Percentiles rank a stretch among this genome's conserved stretches.
These are phyloP conservation scores for Wallacemonas sp. DNA, from an alignment of 208 protist genomes.

Conservation along the genomic window DNA sequence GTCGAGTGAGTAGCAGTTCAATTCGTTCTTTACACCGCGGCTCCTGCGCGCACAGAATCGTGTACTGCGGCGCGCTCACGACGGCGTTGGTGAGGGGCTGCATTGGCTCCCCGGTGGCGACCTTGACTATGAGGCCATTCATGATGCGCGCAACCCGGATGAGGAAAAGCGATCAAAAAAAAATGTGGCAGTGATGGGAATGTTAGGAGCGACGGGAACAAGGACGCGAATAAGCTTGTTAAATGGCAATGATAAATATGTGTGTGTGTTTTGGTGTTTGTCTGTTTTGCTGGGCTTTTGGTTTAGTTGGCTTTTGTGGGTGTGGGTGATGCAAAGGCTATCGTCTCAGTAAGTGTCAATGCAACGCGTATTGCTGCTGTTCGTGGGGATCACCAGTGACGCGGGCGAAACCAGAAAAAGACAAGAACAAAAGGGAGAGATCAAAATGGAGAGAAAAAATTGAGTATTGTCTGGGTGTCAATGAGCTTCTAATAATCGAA, in stretches of 20 bases:
- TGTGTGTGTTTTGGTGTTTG: no score
- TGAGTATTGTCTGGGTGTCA: not conserved
- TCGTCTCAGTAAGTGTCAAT: no score
- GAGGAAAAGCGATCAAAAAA: constrained; percentile 10
- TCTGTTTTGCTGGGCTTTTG: no score
- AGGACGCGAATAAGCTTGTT: constrained; percentile 15
- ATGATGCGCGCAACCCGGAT: constrained; percentile 22
- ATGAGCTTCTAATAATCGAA: not conserved
- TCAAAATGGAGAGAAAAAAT: constrained; percentile 8
- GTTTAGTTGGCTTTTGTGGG: no score
- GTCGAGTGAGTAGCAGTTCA: constrained; percentile 52
- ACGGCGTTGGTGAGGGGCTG: constrained; percentile 42
- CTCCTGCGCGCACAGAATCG: constrained; percentile 76
- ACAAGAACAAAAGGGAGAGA: constrained; percentile 1
- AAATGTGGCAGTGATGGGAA: not conserved
- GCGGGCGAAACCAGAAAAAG: not conserved
- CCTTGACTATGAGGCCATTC: constrained; percentile 65
- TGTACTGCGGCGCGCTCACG: constrained; percentile 65
- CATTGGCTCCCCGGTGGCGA: constrained; percentile 61
- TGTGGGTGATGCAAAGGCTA: no score
- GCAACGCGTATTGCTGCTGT: no score
- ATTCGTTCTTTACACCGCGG: constrained; percentile 60
- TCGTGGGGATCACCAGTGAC: no score
- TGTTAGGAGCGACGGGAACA: not conserved
- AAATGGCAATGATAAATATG: no score